These are phyloP conservation scores for Hemisphaericaspora lyxosophila DNA, from an alignment of 1,139 yeast species.

Conservation along the genomic window DNA sequence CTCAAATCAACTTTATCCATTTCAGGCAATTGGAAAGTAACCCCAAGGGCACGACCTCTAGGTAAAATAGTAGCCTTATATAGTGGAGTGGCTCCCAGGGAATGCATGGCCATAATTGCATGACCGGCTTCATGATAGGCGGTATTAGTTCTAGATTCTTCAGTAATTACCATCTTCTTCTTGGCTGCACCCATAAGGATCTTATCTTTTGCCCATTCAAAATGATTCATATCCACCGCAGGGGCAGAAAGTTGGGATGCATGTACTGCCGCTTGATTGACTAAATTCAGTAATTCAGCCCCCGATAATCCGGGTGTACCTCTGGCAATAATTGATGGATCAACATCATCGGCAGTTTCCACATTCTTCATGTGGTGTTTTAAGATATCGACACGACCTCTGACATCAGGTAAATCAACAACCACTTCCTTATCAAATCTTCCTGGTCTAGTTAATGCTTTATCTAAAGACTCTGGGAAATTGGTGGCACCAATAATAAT, in stretches of 20 bases:
- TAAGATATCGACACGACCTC: constrained; percentile 93
- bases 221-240: constrained; percentile 85
- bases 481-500: constrained; percentile 97
- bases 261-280: constrained; percentile 96
- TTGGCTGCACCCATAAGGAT: constrained; percentile 97
- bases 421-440: constrained; percentile 94
- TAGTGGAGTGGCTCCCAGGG: constrained; percentile 93
- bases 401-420: constrained; percentile 95
- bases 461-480: constrained; percentile 94
- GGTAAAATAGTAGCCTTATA: constrained; percentile 97
- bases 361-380: constrained; percentile 91
- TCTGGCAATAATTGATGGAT: constrained; percentile 85
- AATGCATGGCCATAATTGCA: constrained; percentile 94
- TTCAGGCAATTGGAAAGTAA: constrained; percentile 96
- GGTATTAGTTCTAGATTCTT: constrained; percentile 88
- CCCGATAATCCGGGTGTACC: constrained; percentile 98
- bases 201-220: constrained; percentile 99
- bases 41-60: constrained; percentile 93
- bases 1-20: constrained; percentile 97
- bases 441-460: constrained; percentile 97
- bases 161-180: constrained; percentile 95
- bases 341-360: constrained; percentile 81
- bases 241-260: constrained; percentile 93
- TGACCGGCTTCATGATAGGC: constrained; percentile 99
- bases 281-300: constrained; percentile 92